Percentiles rank a stretch among this genome's conserved stretches.
Evolutionary conservation across 768 basidiomycete species (phyloP).

Genomic region (Kwoniella pini): DNA sequence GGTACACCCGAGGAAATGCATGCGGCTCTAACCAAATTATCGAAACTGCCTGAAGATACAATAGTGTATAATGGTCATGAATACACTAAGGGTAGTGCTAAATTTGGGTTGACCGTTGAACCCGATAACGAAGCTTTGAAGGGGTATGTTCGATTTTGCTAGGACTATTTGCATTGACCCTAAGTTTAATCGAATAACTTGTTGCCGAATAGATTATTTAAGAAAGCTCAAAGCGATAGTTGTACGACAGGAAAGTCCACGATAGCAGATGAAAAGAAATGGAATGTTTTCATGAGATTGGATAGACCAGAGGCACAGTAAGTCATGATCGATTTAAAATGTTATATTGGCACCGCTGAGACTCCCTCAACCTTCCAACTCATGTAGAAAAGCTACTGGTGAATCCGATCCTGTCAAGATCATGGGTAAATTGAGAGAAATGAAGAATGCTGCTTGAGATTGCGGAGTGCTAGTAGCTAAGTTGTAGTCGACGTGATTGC

Average conservation of each 20-base stretch:
- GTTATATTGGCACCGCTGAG: too few relatives aligned
- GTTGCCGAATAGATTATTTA: slow-evolving; percentile 58
- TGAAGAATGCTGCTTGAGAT: slow-evolving; percentile 66
- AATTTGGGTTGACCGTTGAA: slow-evolving; percentile 62
- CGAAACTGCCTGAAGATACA: slow-evolving; percentile 73
- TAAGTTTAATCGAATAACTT: background rate
- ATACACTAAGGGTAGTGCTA: slow-evolving; percentile 73
- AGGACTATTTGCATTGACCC: background rate
- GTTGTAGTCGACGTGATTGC: too few relatives aligned
- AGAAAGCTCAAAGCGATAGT: slow-evolving; percentile 63
- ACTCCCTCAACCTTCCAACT: background rate
- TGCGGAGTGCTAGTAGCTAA: slow-evolving; percentile 3
- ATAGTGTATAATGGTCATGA: slow-evolving; percentile 88
- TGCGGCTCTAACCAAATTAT: slow-evolving; percentile 69
- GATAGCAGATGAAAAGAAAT: slow-evolving; percentile 87
- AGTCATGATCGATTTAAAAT: too few relatives aligned
- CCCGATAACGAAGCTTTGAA: slow-evolving; percentile 63
- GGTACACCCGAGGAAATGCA: slow-evolving; percentile 65
- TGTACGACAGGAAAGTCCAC: slow-evolving; percentile 79
- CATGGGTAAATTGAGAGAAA: slow-evolving; percentile 73
- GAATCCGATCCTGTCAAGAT: slow-evolving; percentile 61
- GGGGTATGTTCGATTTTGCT: slow-evolving; percentile 49
- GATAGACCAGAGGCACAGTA: slow-evolving; percentile 66
- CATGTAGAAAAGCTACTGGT: slow-evolving; percentile 60
- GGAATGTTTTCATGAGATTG: slow-evolving; percentile 94